Evolutionary conservation across 768 basidiomycete species (phyloP).

Genomic region (Trametes cubensis): DNA sequence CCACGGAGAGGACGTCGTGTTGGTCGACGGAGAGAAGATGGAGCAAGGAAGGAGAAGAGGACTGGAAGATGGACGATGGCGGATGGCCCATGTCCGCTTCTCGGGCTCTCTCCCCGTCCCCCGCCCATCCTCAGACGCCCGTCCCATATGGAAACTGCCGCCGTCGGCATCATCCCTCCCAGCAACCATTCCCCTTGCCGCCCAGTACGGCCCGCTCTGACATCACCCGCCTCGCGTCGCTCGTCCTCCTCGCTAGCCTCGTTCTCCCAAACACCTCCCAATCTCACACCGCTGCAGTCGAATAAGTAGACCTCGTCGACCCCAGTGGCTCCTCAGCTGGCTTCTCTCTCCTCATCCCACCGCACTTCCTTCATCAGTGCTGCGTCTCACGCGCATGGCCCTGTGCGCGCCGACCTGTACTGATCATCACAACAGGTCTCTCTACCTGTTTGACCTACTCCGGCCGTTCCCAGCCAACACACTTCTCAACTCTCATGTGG

Average conservation of each 20-base stretch:
- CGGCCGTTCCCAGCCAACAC: neutral
- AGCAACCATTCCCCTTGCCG: constrained; percentile 3
- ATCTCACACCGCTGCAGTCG: neutral
- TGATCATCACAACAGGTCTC: constrained; percentile 5
- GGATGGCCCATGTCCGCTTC: neutral
- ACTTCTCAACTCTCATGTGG: too few relatives aligned
- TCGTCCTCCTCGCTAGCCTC: neutral
- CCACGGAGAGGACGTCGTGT: constrained; percentile 19
- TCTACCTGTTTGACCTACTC: neutral
- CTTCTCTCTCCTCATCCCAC: too few relatives aligned
- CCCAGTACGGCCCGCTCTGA: neutral
- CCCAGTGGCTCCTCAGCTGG: too few relatives aligned
- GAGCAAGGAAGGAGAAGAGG: neutral
- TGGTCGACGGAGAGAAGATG: constrained; percentile 17
- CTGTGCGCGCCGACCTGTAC: neutral
- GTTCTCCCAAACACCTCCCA: neutral
- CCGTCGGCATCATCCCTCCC: constrained; percentile 19
- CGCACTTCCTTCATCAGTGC: too few relatives aligned
- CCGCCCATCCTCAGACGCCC: neutral
- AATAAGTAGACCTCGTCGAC: too few relatives aligned
- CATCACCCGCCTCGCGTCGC: neutral
- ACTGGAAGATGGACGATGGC: neutral
- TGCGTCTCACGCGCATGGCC: constrained; percentile 1
- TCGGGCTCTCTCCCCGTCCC: neutral
- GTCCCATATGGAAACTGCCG: constrained; percentile 22